These are phyloP conservation scores for Pseudozyma pruni DNA, from an alignment of 1,284 basidiomycete genomes.

Conservation along the genomic window DNA sequence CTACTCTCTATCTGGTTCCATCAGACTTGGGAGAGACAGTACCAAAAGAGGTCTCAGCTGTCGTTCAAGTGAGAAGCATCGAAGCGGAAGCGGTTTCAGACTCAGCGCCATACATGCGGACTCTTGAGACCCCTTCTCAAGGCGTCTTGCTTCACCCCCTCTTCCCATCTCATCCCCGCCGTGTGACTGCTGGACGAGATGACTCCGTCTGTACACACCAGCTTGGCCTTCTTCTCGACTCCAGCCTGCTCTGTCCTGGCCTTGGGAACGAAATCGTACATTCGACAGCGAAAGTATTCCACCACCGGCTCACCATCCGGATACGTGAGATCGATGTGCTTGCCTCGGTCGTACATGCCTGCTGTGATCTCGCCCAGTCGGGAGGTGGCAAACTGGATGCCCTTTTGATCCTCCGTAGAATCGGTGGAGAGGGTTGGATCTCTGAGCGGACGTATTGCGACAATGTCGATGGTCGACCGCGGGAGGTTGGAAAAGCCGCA, in stretches of 20 bases:
- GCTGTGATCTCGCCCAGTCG: slow-evolving; percentile 34
- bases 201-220: slow-evolving; percentile 39
- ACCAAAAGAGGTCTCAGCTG: too few species aligned
- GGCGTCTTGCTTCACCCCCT: neutral
- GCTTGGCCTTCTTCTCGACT: neutral
- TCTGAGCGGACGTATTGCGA: slow-evolving; percentile 82
- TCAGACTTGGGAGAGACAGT: too few species aligned
- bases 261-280: slow-evolving; percentile 74
- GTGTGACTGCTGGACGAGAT: slow-evolving; percentile 1
- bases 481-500: slow-evolving; percentile 24
- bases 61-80: too few species aligned
- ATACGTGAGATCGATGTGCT: slow-evolving; percentile 53
- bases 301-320: slow-evolving; percentile 71
- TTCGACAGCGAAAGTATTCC: slow-evolving; percentile 82
- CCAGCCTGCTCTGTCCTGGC: neutral
- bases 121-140: too few species aligned
- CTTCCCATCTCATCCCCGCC: slow-evolving; percentile 10
- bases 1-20: too few species aligned
- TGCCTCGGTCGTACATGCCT: slow-evolving; percentile 60
- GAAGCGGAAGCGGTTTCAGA: too few species aligned
- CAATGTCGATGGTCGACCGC: slow-evolving; percentile 75
- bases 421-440: slow-evolving; percentile 70
- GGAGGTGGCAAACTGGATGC: slow-evolving; percentile 24
- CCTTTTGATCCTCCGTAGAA: neutral
- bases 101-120: too few species aligned